phyloP scores from a whole-genome alignment of 2,329 filamentous ascomycete genomes.

The Trichoderma hamatum region DNA sequence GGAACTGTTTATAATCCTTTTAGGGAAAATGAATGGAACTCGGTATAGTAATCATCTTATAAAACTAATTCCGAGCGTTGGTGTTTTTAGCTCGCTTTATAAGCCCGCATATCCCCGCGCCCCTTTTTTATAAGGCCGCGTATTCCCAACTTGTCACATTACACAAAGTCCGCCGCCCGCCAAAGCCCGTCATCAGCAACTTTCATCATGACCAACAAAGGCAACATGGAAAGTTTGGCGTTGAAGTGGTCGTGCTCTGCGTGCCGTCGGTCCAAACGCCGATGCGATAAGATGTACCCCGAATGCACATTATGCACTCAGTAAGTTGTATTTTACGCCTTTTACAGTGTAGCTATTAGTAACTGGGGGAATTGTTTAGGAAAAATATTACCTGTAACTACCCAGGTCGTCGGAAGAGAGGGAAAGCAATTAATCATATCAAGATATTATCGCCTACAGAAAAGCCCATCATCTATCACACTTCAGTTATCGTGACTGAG shows the following conservation, averaged over 20 bases:
- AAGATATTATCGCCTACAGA: not conserved
- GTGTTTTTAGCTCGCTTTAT: not conserved
- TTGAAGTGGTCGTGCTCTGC: slow-evolving; percentile 19
- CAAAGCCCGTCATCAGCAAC: not conserved
- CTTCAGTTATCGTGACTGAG: not conserved
- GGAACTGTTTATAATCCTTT: not conserved
- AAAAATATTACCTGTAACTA: slow-evolving; percentile 24
- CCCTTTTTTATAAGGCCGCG: slow-evolving; percentile 7
- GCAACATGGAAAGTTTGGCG: not conserved
- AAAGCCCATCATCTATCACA: not conserved
- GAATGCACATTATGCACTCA: slow-evolving; percentile 22
- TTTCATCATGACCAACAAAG: not conserved
- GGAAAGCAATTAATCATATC: not conserved
- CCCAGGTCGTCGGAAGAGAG: slow-evolving; percentile 24
- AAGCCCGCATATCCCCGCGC: slow-evolving; percentile 19
- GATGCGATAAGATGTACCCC: slow-evolving; percentile 25
- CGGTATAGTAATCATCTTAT: slow-evolving; percentile 2
- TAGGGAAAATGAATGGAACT: not conserved
- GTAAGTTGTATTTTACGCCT: not conserved
- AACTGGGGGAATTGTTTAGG: not conserved
- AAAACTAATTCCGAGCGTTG: not conserved
- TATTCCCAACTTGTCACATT: not conserved
- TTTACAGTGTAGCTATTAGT: not conserved
- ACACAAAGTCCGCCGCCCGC: not conserved
- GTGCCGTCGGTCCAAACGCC: slow-evolving; percentile 25